Evolutionary conservation across 176 grass and related monocot genomes (phyloP), one percentile per base, ranked within the genome.

Genomic region (Raddia distichophylla): DNA sequence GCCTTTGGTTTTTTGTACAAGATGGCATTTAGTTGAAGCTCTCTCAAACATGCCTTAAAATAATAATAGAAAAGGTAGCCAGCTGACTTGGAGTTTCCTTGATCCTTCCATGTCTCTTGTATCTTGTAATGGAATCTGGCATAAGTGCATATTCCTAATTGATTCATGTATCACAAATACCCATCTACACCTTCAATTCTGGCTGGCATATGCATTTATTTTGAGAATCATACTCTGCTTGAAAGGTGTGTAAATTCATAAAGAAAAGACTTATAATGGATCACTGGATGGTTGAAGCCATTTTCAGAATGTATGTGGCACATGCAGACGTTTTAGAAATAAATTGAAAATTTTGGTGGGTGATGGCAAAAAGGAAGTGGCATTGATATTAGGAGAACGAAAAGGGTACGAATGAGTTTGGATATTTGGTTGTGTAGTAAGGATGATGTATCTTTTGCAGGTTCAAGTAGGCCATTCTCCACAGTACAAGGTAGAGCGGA

Each of bases 401-500:
- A 50, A 58, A 33, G 11, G 15, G 45, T 73, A 3, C 22, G 17
- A 47, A 54, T 58, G 77, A 58, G 18, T 51, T 87, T 71, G 52
- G 65, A 46, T 53, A 15, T 80, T 51, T 71, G 73, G 4, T 78
- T 22, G 35, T 49, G 59, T 53, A 33, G 68, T 84, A 64, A 61
- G 45, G 22, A 75, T 27, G 16, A 9, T 80, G 9, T 19, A 48
- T 77, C 20, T 46, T 83, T 83, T 77, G 68, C 86, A 98, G 95
- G 90, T 98, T 67, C 95, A 98, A 89, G 84, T 98, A 57, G 95
- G 95, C 56, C 85, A 89, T 81, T 98, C 95, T 72, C 95, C 95
- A 5, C 72, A 86, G 58, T 98, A 98, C 88, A 94, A 93, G 80
- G 82, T 98, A 59, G 95, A 98, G 16, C 90, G 90, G 68, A 98